These are phyloP conservation scores for Colletotrichum nymphaeae DNA, from an alignment of 2,329 filamentous ascomycete genomes.

Conservation along the genomic window DNA sequence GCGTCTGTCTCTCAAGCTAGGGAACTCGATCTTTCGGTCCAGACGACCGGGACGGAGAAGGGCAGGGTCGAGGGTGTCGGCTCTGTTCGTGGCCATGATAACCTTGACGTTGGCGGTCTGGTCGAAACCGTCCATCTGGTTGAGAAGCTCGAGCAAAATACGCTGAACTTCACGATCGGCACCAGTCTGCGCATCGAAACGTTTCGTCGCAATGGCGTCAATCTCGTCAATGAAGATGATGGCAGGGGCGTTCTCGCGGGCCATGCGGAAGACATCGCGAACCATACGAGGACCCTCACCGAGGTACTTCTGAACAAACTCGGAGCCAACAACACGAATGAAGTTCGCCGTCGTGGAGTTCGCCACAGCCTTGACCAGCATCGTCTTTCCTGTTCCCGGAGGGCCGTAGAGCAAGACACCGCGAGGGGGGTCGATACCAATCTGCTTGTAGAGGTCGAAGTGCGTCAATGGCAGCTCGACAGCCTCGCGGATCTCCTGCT, in stretches of 20 bases:
- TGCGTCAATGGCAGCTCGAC: constrained; percentile 97
- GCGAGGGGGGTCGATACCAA: constrained; percentile 96
- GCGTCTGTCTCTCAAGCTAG: constrained; percentile 90
- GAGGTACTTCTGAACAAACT: constrained; percentile 94
- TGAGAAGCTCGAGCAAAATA: constrained; percentile 95
- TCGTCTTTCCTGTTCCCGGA: constrained; percentile 83
- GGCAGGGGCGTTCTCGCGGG: constrained; percentile 94
- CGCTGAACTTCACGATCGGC: constrained; percentile 98
- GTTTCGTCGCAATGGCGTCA: constrained; percentile 98
- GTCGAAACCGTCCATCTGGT: constrained; percentile 99
- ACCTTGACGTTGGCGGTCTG: constrained; percentile 99
- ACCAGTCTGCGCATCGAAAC: constrained; percentile 98
- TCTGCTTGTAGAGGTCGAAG: constrained; percentile 99
- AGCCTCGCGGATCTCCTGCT: constrained; percentile 98
- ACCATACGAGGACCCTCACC: constrained; percentile 98
- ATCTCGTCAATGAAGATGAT: constrained; percentile 99
- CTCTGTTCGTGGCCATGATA: constrained; percentile 99
- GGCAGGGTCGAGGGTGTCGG: constrained; percentile 95
- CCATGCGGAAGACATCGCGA: constrained; percentile 98
- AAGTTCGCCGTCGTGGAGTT: constrained; percentile 94
- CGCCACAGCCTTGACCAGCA: constrained; percentile 91
- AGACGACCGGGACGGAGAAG: constrained; percentile 93
- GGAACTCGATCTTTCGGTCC: constrained; percentile 99
- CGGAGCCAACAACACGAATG: constrained; percentile 90
- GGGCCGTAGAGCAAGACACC: constrained; percentile 86